Evolutionary conservation across 306 rosid genomes (phyloP).

Genomic region (Corylus avellana): DNA sequence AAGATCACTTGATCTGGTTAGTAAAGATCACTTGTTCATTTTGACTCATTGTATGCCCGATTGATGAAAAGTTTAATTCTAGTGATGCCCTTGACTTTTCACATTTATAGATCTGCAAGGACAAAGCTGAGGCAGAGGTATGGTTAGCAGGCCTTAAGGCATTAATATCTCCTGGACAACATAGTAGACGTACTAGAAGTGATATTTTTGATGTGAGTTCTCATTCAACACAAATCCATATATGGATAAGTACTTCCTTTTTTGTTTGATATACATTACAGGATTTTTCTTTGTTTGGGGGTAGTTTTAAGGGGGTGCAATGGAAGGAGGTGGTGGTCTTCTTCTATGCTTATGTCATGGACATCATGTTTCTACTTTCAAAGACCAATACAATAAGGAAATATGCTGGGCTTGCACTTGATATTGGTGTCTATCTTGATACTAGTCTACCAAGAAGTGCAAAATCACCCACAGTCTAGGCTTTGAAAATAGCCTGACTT

Average conservation of each 20-base stretch:
- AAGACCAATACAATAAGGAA: neutral
- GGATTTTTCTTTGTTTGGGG: no score
- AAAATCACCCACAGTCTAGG: neutral
- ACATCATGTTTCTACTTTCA: neutral
- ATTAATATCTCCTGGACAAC: conserved; percentile 57
- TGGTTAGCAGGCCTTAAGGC: conserved; percentile 83
- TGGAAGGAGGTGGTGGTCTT: no score
- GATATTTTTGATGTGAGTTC: conserved; percentile 67
- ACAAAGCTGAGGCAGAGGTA: conserved; percentile 77
- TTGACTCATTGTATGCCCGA: neutral
- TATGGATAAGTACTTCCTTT: neutral
- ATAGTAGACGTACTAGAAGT: conserved; percentile 47
- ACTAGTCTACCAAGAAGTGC: neutral
- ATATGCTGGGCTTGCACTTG: neutral
- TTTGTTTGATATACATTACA: neutral
- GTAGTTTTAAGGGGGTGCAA: no score
- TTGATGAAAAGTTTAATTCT: conserved; percentile 20
- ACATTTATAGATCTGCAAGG: conserved; percentile 86
- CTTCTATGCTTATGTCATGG: neutral
- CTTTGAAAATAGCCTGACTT: neutral
- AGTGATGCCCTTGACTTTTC: conserved; percentile 19
- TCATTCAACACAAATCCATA: conserved; percentile 10
- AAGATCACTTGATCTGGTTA: conserved; percentile 90
- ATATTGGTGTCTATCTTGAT: neutral
- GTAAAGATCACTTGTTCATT: conserved; percentile 29